These are phyloP conservation scores for Grammothele lineata DNA, from an alignment of 768 basidiomycete species.

Conservation along the genomic window DNA sequence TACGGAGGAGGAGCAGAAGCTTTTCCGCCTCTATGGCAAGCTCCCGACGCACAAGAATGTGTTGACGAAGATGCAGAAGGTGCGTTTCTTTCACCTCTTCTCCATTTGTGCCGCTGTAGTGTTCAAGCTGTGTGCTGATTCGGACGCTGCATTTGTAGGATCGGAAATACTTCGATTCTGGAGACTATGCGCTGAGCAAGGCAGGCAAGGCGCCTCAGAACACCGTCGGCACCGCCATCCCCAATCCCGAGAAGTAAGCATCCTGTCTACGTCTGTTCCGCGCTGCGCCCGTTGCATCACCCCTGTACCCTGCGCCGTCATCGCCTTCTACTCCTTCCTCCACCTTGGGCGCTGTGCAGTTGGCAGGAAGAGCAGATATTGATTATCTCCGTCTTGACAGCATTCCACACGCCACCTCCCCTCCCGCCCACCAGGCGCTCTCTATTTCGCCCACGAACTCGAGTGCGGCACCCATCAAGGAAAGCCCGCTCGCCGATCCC, in stretches of 20 bases:
- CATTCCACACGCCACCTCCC: constrained; percentile 86
- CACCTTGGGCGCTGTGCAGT: background rate
- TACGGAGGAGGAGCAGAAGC: constrained; percentile 86
- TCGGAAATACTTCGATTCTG: constrained; percentile 99
- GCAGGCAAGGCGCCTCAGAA: constrained; percentile 88
- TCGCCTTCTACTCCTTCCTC: too few relatives aligned
- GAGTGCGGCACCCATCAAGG: constrained; percentile 52
- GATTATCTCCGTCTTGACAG: constrained; percentile 34
- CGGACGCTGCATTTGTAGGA: constrained; percentile 53
- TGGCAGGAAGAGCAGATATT: background rate
- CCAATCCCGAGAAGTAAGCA: constrained; percentile 93
- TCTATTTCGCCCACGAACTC: constrained; percentile 76
- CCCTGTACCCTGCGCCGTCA: too few relatives aligned
- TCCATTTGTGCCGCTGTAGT: too few relatives aligned
- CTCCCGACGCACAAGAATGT: constrained; percentile 91
- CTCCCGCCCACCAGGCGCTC: constrained; percentile 43
- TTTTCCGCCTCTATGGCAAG: constrained; percentile 93
- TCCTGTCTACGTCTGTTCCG: background rate
- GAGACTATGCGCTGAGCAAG: constrained; percentile 96
- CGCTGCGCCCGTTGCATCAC: constrained; percentile 2
- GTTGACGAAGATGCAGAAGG: constrained; percentile 95
- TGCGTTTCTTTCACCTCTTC: constrained; percentile 27
- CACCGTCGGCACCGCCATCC: constrained; percentile 92
- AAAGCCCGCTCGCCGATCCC: constrained; percentile 37
- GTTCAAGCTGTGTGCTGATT: too few relatives aligned